Conservation (phyloP, 2,329 filamentous ascomycete species). For the Aureobasidium sp. region DNA sequence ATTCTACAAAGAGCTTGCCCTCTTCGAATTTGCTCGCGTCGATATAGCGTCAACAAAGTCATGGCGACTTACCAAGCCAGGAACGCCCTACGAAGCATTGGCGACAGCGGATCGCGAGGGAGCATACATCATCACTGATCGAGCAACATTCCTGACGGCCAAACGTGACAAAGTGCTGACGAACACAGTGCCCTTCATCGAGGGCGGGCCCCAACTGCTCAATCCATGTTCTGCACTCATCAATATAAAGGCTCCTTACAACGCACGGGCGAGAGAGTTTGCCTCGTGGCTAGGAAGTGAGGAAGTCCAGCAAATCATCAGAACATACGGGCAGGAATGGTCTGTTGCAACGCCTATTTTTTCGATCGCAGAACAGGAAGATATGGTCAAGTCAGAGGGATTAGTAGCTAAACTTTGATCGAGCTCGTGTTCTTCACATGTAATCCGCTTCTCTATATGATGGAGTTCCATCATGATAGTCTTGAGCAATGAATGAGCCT, state of each 20-base stretch:
- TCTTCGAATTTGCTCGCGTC: constrained; percentile 25
- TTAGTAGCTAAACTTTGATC: background rate
- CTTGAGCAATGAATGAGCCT: too few species aligned
- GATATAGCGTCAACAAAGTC: background rate
- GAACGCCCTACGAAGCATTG: constrained; percentile 28
- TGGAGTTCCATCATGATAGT: too few species aligned
- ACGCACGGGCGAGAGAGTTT: constrained; percentile 22
- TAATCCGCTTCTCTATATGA: too few species aligned
- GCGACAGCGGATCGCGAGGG: constrained; percentile 24
- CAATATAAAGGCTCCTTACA: constrained; percentile 6
- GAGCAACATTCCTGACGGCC: constrained; percentile 29
- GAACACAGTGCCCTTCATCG: constrained; percentile 22
- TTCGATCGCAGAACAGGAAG: background rate
- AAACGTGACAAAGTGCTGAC: constrained; percentile 24
- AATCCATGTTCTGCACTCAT: constrained; percentile 30
- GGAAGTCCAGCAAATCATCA: constrained; percentile 24
- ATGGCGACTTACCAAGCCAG: constrained; percentile 25
- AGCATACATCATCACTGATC: constrained; percentile 30
- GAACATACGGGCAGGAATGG: constrained; percentile 27
- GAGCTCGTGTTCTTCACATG: too few species aligned
- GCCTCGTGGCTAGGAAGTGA: constrained; percentile 25
- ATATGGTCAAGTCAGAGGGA: background rate
- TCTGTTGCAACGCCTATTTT: constrained; percentile 1
- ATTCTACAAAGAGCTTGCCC: constrained; percentile 25
- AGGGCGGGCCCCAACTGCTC: constrained; percentile 26